Evolutionary conservation across 192 early-diverging fungal species (phyloP), one percentile per base, ranked within the genome.

Genomic region (Spizellomyces punctatus): DNA sequence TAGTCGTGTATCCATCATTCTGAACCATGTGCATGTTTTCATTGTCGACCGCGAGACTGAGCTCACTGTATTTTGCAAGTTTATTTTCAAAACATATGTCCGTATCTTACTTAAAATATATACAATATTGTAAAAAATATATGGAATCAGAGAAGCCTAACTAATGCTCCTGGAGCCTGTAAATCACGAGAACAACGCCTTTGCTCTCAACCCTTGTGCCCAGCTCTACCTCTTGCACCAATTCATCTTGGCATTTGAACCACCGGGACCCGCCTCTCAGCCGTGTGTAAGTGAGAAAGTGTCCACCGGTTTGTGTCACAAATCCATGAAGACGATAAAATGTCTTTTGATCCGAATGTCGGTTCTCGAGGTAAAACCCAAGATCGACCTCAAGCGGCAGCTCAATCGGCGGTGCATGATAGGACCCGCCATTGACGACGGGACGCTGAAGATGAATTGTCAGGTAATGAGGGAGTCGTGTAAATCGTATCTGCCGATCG

Each of bases 241-340:
- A 49, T 16, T 77, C 78, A 63, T 84, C 82, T 27, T 73, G 63
- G 58, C 64, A 67, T 58, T 76, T 78, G 58, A 57, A 84, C 81
- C 81, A 82, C 17, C 46, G 41, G 5, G 16, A 8, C 6, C 73
- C 70, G 8, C 54, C 71, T 46, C 72, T 12, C 6, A 73, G 14
- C 9, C 79, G 58, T 19, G 82, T 78, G 60, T 84, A 84, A 6
- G 73, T 66, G 46, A 84, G 45, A 64, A 74, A 84, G 42, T 79
- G 64, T 14, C 77, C 79, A 50, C 81, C 71, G 21, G 74, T 73
- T 63, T 84, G 79, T 14, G 82, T 84, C 22, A 79, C 75, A 66
- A 84, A 81, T 10, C 77, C 79, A 64, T 84, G 79, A 19, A 84
- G 68, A 16, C 70, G 58, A 59, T 79, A 84, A 22, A 79, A 79